Evolutionary conservation across 306 rosid species (phyloP).

Genomic region (Prunus mira): DNA sequence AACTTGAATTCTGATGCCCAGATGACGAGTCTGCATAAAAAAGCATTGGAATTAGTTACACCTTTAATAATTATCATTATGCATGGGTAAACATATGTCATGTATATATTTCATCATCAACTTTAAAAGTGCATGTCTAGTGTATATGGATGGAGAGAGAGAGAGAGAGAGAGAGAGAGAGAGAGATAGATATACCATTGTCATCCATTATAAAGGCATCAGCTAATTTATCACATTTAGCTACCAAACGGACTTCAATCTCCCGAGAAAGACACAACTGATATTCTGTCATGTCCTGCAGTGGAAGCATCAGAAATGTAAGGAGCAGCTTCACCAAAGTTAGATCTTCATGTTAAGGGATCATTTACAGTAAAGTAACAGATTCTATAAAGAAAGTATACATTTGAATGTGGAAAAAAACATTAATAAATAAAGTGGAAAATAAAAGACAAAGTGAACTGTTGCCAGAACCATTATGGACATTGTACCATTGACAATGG

Average conservation of each 20-base stretch:
- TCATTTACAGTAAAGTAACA: not conserved
- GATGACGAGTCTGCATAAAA: constrained; percentile 66
- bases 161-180: constrained; percentile 9
- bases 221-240: constrained; percentile 69
- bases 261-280: constrained; percentile 79
- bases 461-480: not conserved
- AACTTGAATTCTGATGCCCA: constrained; percentile 71
- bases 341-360: constrained; percentile 9
- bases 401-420: not conserved
- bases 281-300: constrained; percentile 85
- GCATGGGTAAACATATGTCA: not conserved
- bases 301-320: constrained; percentile 9
- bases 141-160: not conserved
- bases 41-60: not conserved
- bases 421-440: not conserved
- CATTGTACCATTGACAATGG: constrained; percentile 61
- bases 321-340: constrained; percentile 8
- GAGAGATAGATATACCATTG: constrained; percentile 43
- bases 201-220: constrained; percentile 85
- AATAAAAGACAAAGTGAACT: not conserved
- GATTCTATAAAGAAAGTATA: not conserved
- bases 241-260: constrained; percentile 74
- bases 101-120: not conserved
- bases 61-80: not conserved
- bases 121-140: not conserved